Percentiles rank a stretch among this genome's conserved stretches.
phyloP scores from a whole-genome alignment of 2,329 filamentous ascomycete species.

The Aspergillus chevalieri region DNA sequence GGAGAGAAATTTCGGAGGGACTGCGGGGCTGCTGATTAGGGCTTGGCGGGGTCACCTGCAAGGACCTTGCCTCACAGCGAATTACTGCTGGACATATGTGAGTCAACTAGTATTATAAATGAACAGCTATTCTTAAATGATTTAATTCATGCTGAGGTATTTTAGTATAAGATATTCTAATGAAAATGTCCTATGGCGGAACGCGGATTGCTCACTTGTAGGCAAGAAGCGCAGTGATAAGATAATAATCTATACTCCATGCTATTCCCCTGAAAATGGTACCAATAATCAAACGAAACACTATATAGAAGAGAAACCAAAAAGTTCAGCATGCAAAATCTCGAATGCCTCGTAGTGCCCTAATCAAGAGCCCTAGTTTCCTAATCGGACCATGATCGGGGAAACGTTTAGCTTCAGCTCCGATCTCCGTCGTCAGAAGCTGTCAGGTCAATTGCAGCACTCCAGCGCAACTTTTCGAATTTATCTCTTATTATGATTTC shows the following conservation, averaged over 20 bases:
- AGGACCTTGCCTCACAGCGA: background rate
- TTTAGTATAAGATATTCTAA: too few species aligned
- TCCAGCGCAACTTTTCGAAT: background rate
- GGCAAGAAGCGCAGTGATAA: too few species aligned
- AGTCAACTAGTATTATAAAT: background rate
- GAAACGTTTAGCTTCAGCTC: conserved; percentile 4
- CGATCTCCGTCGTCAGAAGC: conserved; percentile 6
- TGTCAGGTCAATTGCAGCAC: conserved; percentile 2
- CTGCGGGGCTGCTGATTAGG: conserved; percentile 28
- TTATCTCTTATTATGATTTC: background rate
- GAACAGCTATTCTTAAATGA: background rate
- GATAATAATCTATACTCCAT: too few species aligned
- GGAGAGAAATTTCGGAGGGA: conserved; percentile 21
- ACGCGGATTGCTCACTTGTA: too few species aligned
- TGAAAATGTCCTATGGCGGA: too few species aligned
- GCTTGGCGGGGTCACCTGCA: conserved; percentile 24
- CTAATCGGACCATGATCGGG: conserved; percentile 10
- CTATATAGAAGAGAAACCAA: background rate
- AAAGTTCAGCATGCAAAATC: background rate
- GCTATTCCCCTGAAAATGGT: too few species aligned
- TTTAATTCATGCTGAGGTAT: background rate
- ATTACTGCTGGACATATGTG: background rate
- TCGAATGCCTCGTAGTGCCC: conserved; percentile 7
- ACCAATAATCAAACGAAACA: background rate
- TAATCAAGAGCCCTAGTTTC: conserved; percentile 19